Evolutionary conservation across 1,284 basidiomycete species (phyloP).

Genomic region (Lignosus rhinocerotis): DNA sequence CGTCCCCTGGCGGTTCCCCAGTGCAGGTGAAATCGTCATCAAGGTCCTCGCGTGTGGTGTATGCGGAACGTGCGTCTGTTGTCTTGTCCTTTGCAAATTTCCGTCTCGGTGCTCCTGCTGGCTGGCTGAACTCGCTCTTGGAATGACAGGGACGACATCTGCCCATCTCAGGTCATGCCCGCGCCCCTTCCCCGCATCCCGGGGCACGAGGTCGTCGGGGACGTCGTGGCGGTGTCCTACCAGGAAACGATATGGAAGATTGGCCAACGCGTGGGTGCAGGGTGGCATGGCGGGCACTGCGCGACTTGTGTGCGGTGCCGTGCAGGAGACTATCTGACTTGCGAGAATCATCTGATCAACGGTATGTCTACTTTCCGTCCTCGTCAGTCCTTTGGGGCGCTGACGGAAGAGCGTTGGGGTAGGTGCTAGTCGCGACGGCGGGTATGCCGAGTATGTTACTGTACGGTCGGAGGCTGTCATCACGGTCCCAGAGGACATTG

Average conservation of each 20-base stretch:
- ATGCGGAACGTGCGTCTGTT: constrained; percentile 26
- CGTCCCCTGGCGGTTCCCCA: constrained; percentile 28
- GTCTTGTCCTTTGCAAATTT: not conserved
- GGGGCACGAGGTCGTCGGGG: constrained; percentile 32
- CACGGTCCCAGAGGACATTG: constrained; percentile 68
- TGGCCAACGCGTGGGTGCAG: constrained; percentile 31
- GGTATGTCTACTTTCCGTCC: constrained; percentile 30
- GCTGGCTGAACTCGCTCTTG: not conserved
- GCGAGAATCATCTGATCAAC: constrained; percentile 27
- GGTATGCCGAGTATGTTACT: constrained; percentile 27
- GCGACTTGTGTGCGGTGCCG: constrained; percentile 24
- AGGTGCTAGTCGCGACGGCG: constrained; percentile 20
- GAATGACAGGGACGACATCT: constrained; percentile 25
- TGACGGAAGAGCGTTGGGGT: not conserved
- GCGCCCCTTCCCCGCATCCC: constrained; percentile 25
- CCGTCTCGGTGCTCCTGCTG: not conserved
- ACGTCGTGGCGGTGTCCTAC: constrained; percentile 26
- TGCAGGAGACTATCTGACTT: constrained; percentile 24
- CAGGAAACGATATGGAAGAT: constrained; percentile 23
- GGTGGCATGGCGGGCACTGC: constrained; percentile 33
- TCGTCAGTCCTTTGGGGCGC: constrained; percentile 25
- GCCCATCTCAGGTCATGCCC: constrained; percentile 20
- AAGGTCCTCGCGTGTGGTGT: constrained; percentile 32
- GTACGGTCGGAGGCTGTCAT: constrained; percentile 49
- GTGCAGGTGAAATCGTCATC: constrained; percentile 28